Conservation (phyloP, 176 grass and related monocot genomes). For the Tillandsia leiboldiana region DNA sequence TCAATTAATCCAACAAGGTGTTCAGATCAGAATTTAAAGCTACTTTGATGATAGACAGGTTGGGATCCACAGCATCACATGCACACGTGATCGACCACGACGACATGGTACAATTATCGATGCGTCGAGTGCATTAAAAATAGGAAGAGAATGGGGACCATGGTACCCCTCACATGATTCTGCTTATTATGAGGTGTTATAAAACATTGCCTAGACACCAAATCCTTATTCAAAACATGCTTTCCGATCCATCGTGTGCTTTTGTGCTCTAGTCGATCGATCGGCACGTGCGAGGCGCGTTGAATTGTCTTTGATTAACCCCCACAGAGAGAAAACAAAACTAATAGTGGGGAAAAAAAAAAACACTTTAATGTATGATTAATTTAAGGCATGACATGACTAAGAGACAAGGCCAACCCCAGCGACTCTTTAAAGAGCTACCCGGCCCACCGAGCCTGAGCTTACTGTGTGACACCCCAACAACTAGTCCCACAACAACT, state of each 20-base stretch:
- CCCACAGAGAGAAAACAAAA: too few relatives aligned
- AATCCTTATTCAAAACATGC: background rate
- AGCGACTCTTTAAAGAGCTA: background rate
- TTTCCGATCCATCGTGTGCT: too few relatives aligned
- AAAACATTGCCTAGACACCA: background rate
- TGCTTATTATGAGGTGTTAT: background rate
- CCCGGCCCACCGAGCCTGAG: background rate
- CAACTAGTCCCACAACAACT: background rate
- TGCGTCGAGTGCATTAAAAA: slow-evolving; percentile 8
- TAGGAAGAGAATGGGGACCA: background rate
- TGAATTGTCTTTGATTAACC: too few relatives aligned
- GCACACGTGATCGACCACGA: slow-evolving; percentile 17
- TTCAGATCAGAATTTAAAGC: background rate
- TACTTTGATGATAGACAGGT: background rate
- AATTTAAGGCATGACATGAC: background rate
- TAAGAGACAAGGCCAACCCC: background rate
- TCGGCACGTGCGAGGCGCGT: too few relatives aligned
- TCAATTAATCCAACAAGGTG: background rate
- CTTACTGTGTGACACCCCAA: background rate
- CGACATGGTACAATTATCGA: slow-evolving; percentile 19
- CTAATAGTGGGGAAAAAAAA: too few relatives aligned
- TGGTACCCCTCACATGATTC: slow-evolving; percentile 1
- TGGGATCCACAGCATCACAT: slow-evolving; percentile 30
- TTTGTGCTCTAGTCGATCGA: too few relatives aligned
- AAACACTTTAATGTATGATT: background rate